A percentile compares a stretch with the other conserved stretches of the same genome.
phyloP scores from a whole-genome alignment of 495 filamentous ascomycete genomes.

The Podospora australis region DNA sequence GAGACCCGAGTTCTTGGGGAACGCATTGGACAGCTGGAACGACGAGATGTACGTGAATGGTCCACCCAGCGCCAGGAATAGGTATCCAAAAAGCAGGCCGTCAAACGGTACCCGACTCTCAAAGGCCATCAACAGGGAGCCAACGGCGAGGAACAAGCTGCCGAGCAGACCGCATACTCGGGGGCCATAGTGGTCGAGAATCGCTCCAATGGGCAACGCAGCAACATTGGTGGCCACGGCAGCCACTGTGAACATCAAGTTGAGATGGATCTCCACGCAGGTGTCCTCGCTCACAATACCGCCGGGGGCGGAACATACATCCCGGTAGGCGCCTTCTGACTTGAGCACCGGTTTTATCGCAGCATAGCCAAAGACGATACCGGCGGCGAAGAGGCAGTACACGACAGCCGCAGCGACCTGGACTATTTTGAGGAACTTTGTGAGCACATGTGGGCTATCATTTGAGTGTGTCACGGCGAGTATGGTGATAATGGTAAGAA shows the following conservation, averaged over 20 bases:
- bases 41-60: slow-evolving; percentile 87
- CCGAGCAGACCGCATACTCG: slow-evolving; percentile 70
- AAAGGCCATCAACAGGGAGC: slow-evolving; percentile 64
- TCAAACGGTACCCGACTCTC: slow-evolving; percentile 59
- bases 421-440: slow-evolving; percentile 27
- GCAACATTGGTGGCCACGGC: slow-evolving; percentile 76
- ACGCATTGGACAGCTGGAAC: slow-evolving; percentile 90
- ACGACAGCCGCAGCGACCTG: slow-evolving; percentile 62
- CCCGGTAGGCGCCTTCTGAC: slow-evolving; percentile 63
- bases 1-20: slow-evolving; percentile 76
- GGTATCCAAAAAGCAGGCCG: slow-evolving; percentile 70
- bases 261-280: slow-evolving; percentile 71
- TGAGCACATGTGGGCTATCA: not conserved
- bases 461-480: not conserved
- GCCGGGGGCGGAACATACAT: slow-evolving; percentile 46
- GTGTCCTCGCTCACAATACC: slow-evolving; percentile 52
- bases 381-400: slow-evolving; percentile 77
- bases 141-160: slow-evolving; percentile 59
- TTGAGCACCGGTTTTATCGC: slow-evolving; percentile 79
- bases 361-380: slow-evolving; percentile 77
- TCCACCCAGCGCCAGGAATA: slow-evolving; percentile 76
- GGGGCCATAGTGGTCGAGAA: slow-evolving; percentile 78
- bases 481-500: too few species aligned
- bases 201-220: slow-evolving; percentile 77
- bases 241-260: slow-evolving; percentile 92